These are phyloP conservation scores for Raphidocelis subcapitata DNA, from an alignment of 139 green algal genomes.

Conservation along the genomic window DNA sequence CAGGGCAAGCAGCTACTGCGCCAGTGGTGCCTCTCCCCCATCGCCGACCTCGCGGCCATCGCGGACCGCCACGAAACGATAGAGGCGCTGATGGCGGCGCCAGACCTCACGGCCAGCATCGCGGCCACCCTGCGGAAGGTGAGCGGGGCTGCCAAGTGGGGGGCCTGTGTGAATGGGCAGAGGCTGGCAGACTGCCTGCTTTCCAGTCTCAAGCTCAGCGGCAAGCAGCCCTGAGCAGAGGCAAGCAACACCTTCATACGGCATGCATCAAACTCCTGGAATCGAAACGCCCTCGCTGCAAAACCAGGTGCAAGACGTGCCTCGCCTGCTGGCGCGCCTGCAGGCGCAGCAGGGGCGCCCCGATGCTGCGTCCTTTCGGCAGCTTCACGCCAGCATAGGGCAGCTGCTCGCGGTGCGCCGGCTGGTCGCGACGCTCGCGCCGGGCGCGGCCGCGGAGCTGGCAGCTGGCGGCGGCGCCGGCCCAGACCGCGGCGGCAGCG, in stretches of 20 bases:
- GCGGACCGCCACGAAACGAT: constrained; percentile 60
- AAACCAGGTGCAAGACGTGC: constrained; percentile 66
- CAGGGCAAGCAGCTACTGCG: constrained; percentile 62
- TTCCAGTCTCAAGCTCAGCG: no score
- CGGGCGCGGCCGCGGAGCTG: constrained; percentile 3
- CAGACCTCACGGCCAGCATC: constrained; percentile 40
- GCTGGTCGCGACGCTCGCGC: constrained; percentile 6
- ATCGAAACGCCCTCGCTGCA: no score
- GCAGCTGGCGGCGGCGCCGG: no score
- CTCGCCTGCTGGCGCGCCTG: constrained; percentile 48
- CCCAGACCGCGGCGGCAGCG: neutral
- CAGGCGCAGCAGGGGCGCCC: constrained; percentile 40
- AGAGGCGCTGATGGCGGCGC: constrained; percentile 49
- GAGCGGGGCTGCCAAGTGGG: neutral
- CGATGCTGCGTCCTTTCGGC: constrained; percentile 46
- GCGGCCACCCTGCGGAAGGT: constrained; percentile 40
- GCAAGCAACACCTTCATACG: no score
- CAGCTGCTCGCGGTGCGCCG: constrained; percentile 40
- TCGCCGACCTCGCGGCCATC: constrained; percentile 71
- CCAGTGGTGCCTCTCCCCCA: constrained; percentile 80
- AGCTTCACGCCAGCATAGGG: constrained; percentile 40
- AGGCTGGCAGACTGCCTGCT: no score
- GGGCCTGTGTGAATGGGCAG: no score
- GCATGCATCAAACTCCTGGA: no score
- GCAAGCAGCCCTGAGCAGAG: no score